A percentile compares a stretch with the other conserved stretches of the same genome.
Evolutionary conservation across 2,329 filamentous ascomycete genomes (phyloP).

Genomic region (Thelonectria olida): DNA sequence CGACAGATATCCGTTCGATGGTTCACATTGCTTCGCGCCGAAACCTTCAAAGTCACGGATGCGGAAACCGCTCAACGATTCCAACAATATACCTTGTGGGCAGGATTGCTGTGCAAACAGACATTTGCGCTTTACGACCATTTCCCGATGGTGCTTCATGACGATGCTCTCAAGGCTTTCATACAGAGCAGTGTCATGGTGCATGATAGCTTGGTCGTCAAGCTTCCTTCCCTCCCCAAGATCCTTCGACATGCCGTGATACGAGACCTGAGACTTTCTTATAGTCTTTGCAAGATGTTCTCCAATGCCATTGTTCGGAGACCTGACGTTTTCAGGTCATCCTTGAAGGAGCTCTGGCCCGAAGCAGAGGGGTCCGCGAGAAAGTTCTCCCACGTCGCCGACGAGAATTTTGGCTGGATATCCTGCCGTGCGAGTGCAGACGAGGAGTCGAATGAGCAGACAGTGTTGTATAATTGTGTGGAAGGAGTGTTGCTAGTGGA

Average conservation of each 20-base stretch:
- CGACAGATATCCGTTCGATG: slow-evolving; percentile 56
- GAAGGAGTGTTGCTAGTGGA: slow-evolving; percentile 46
- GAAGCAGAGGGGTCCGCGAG: slow-evolving; percentile 27
- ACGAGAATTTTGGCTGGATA: slow-evolving; percentile 21
- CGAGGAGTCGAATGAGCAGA: slow-evolving; percentile 19
- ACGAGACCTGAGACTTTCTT: slow-evolving; percentile 34
- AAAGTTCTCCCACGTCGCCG: slow-evolving; percentile 10
- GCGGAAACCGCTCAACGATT: slow-evolving; percentile 46
- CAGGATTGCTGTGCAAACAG: slow-evolving; percentile 63
- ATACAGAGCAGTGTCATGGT: slow-evolving; percentile 37
- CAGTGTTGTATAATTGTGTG: slow-evolving; percentile 45
- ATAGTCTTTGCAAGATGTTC: slow-evolving; percentile 20
- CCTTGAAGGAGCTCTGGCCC: slow-evolving; percentile 34
- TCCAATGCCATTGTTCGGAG: slow-evolving; percentile 18
- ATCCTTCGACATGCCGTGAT: slow-evolving; percentile 31
- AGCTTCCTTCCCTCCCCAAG: slow-evolving; percentile 25
- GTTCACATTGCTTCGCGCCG: slow-evolving; percentile 56
- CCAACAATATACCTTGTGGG: slow-evolving; percentile 58
- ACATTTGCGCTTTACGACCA: slow-evolving; percentile 41
- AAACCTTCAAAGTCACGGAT: slow-evolving; percentile 53
- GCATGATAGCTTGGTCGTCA: slow-evolving; percentile 38
- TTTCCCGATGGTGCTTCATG: slow-evolving; percentile 10
- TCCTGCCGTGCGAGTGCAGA: slow-evolving; percentile 25
- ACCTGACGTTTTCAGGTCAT: slow-evolving; percentile 24
- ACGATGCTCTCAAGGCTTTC: slow-evolving; percentile 22